Evolutionary conservation across 2,329 filamentous ascomycete genomes (phyloP), one percentile per base, ranked within the genome.

Genomic region (Periglandula ipomoeae): DNA sequence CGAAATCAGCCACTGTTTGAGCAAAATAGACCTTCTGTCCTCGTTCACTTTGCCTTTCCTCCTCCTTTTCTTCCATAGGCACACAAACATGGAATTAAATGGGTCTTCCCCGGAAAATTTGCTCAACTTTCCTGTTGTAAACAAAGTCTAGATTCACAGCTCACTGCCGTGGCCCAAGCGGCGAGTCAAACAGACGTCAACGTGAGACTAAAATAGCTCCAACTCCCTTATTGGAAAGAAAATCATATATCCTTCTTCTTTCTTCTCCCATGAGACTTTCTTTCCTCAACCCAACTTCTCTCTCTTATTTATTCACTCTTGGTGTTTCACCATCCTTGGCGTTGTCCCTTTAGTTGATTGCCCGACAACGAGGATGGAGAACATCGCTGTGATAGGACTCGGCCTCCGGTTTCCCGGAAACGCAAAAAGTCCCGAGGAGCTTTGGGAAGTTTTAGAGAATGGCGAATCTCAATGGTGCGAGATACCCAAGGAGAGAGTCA

Each of bases 381-480:
- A 74, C 44, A 71, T 78, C 44, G 76, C 74, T 3, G 65, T 79
- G 10, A 62, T 79, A 27, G 76, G 76, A 15, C 63, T 79, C 49
- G 71, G 70, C 8, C 69, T 75, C 34, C 67, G 73, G 5, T 77
- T 79, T 41, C 74, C 76, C 2, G 74, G 74, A 5, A 61, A 69
- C n/a, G 73, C 72, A 6, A 67, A 59, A 2, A 66, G 65, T 3
- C 65, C 72, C 0, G 65, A 71, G 32, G 55, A 61, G 5, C 65
- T 79, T 1, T 79, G 75, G 75, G 59, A 71, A n/a, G 69, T 77
- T 54, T 54, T 78, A 8, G 59, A 62, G 5, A 53, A 62, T 1
- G 69, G 65, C 15, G 62, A 69, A 27, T 73, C 69, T 24, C 72
- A 73, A 17, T 76, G 71, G 72, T 70, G 69, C 0, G 67, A 75